phyloP scores from a whole-genome alignment of 139 green algal genomes.

The Klebsormidium nitens region DNA sequence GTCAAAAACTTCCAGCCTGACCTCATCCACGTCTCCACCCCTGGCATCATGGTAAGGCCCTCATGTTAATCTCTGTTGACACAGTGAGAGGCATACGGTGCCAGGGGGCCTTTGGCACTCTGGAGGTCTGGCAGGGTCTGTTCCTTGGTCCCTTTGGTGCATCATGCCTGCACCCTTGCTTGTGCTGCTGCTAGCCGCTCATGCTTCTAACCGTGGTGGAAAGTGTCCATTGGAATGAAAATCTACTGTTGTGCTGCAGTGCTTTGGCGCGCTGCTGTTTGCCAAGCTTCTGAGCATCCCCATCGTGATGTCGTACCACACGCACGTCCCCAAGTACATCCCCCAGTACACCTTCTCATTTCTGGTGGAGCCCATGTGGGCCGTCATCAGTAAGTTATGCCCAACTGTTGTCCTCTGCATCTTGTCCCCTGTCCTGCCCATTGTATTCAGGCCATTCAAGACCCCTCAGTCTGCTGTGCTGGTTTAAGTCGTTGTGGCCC shows the following conservation, averaged over 20 bases:
- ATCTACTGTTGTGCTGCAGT: conserved; percentile 22
- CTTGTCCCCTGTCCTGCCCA: background rate
- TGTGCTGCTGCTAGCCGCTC: too few relatives aligned
- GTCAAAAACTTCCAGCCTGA: conserved; percentile 42
- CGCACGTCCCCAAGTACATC: conserved; percentile 81
- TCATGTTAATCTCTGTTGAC: too few relatives aligned
- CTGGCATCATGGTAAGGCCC: conserved; percentile 53
- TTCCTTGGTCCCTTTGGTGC: too few relatives aligned
- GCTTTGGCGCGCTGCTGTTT: conserved; percentile 82
- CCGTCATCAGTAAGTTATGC: conserved; percentile 81
- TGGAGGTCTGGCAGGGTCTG: too few relatives aligned
- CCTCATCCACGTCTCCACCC: conserved; percentile 80
- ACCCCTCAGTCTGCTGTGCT: background rate
- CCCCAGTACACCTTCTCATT: conserved; percentile 65
- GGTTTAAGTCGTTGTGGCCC: too few relatives aligned
- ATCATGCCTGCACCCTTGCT: too few relatives aligned
- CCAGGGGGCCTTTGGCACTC: too few relatives aligned
- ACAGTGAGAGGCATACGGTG: too few relatives aligned
- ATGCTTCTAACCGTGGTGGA: too few relatives aligned
- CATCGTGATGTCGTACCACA: conserved; percentile 96
- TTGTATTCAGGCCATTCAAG: background rate
- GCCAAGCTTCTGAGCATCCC: conserved; percentile 76
- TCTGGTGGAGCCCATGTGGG: conserved; percentile 84
- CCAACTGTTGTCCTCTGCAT: too few relatives aligned
- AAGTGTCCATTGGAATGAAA: conserved; percentile 1